Evolutionary conservation across 2,329 filamentous ascomycete genomes (phyloP).

Genomic region (Metarhizium humberi): DNA sequence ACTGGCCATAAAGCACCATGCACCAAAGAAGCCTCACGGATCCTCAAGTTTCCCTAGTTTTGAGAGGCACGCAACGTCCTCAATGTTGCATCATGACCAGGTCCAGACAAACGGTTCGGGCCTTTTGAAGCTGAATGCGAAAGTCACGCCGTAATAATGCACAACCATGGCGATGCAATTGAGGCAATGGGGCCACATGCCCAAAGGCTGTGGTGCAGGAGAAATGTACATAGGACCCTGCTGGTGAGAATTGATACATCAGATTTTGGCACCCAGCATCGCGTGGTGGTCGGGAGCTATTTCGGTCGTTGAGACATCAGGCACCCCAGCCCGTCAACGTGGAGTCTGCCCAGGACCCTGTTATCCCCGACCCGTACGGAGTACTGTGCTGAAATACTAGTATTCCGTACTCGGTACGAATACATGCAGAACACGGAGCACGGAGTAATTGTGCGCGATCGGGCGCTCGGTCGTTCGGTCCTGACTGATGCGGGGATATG

Average conservation of each 20-base stretch:
- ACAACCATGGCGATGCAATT: background rate
- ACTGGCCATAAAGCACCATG: too few species aligned
- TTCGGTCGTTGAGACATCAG: background rate
- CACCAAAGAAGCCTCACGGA: too few species aligned
- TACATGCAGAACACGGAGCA: too few species aligned
- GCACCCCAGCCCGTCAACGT: background rate
- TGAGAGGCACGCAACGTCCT: too few species aligned
- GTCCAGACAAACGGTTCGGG: too few species aligned
- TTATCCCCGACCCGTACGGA: background rate
- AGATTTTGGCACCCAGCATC: background rate
- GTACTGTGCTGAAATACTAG: too few species aligned
- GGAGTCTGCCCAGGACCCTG: background rate
- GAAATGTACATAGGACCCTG: background rate
- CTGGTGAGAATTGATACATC: slow-evolving; percentile 7
- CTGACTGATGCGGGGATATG: too few species aligned
- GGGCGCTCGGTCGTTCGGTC: too few species aligned
- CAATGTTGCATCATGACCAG: too few species aligned
- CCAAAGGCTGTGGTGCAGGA: background rate
- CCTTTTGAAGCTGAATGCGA: background rate
- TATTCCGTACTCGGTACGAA: too few species aligned
- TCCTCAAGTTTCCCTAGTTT: too few species aligned
- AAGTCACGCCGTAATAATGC: background rate
- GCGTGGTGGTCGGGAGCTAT: background rate
- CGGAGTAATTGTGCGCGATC: too few species aligned
- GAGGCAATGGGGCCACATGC: background rate